Base-by-base conservation (phyloP, 345 rosid species). In the Populus simonii region DNA sequence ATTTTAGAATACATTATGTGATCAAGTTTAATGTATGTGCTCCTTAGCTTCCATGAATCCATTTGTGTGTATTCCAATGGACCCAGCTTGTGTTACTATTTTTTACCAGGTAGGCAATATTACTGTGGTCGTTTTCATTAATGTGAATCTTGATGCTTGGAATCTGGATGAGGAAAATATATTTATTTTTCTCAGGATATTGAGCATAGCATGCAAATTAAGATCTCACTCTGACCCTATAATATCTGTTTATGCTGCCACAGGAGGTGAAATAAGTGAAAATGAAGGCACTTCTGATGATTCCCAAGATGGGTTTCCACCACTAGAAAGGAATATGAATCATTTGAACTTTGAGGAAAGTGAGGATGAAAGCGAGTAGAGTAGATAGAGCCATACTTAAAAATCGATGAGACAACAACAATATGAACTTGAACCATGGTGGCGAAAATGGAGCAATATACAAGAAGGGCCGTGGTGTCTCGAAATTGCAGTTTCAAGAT, bases 271-370 rank as follows among this genome's bases (percentile, higher is more conserved):
- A 66, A 29, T 12, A 57, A 68, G 68, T 45, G 75, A 84, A 81
- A 87, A 84, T 13, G 89, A 81, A 67, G 90, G 79, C 53, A 83
- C 86, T 45, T 84, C 83, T 47, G 78, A 87, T 35, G 91, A 90
- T 80, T 90, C 93, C 8, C 97, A 92, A 9, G 92, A 90, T 23
- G 94, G 89, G 43, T 94, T 94, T 76, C 99, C 97, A 33, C 97
- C 98, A 61, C 86, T 92, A 2, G 93, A 91, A 85, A 96, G 88
- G 84, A 92, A 94, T 75, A 80, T 88, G 88, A 96, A 92, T 86
- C 98, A 92, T 85, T 62, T 91, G 77, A 80, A 74, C 76, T 61
- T 89, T 61, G 43, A 77, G 35, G 97, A 87, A 65, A 91, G 90
- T 71, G 94, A 92, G 20, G 90, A 89, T 13, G 82, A 69, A 59